phyloP scores from a whole-genome alignment of 306 rosid genomes.

The Urtica urens region DNA sequence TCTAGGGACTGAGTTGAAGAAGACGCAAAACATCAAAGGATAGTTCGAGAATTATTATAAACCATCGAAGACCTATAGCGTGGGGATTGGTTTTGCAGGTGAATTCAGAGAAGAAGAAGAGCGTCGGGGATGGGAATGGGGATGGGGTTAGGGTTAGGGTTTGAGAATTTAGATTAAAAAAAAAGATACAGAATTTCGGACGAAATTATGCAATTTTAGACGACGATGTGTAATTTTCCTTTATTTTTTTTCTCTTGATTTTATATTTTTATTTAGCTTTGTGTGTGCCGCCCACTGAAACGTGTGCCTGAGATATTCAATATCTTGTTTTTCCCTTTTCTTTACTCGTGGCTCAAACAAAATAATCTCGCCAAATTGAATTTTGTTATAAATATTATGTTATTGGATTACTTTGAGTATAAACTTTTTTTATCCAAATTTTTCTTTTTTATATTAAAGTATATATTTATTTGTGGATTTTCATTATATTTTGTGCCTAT shows the following conservation, averaged over 20 bases:
- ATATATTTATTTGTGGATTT: too few relatives aligned
- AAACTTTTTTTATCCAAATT: too few relatives aligned
- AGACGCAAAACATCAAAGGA: slow-evolving; percentile 18
- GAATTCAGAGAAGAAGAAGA: slow-evolving; percentile 10
- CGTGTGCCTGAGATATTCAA: slow-evolving; percentile 19
- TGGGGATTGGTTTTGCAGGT: slow-evolving; percentile 34
- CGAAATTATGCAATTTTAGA: slow-evolving; percentile 43
- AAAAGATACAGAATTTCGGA: slow-evolving; percentile 10
- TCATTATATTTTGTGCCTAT: too few relatives aligned
- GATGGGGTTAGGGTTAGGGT: slow-evolving; percentile 22
- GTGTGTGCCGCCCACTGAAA: not conserved
- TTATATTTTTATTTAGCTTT: not conserved
- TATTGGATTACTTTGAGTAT: too few relatives aligned
- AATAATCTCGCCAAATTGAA: too few relatives aligned
- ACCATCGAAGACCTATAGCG: slow-evolving; percentile 9
- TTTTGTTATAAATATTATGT: too few relatives aligned
- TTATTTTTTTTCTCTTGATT: too few relatives aligned
- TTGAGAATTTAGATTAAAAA: slow-evolving; percentile 9
- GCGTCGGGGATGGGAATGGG: too few relatives aligned
- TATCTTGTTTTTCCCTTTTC: too few relatives aligned
- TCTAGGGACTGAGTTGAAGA: slow-evolving; percentile 25
- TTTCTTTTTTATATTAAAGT: too few relatives aligned
- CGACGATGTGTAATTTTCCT: slow-evolving; percentile 16
- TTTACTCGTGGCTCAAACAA: too few relatives aligned
- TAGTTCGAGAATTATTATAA: slow-evolving; percentile 8